A percentile compares a stretch with the other conserved stretches of the same genome.
Conservation (phyloP, 371 early-diverging fungal species). For the Lichtheimia ornata region DNA sequence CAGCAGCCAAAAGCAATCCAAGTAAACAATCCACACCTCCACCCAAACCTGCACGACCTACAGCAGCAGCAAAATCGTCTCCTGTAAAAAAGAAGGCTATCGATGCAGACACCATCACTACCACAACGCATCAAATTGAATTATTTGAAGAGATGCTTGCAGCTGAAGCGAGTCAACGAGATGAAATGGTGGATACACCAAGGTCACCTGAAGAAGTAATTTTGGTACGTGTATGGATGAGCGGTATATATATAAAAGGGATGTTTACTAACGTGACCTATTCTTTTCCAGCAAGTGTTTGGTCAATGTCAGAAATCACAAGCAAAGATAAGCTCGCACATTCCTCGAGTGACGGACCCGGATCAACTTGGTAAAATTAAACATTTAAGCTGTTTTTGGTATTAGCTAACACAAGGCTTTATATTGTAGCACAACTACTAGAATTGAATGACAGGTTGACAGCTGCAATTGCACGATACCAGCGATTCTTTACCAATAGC, state of each 20-base stretch:
- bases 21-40: not conserved
- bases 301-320: constrained; percentile 37
- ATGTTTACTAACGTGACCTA: too few species aligned
- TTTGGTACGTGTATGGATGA: constrained; percentile 10
- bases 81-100: constrained; percentile 3
- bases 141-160: constrained; percentile 25
- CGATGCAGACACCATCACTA: constrained; percentile 11
- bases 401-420: not conserved
- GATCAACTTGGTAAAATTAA: constrained; percentile 41
- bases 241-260: too few species aligned
- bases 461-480: constrained; percentile 22
- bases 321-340: constrained; percentile 27
- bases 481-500: constrained; percentile 13
- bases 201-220: constrained; percentile 21
- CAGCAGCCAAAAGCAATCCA: not conserved
- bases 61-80: not conserved
- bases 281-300: constrained; percentile 37
- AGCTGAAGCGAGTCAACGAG: constrained; percentile 14
- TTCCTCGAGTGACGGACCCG: constrained; percentile 32
- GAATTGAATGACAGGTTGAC: constrained; percentile 42
- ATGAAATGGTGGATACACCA: constrained; percentile 17
- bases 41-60: not conserved
- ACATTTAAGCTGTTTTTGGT: too few species aligned
- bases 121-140: constrained; percentile 9
- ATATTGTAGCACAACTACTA: constrained; percentile 26